Percentiles rank a stretch among this genome's conserved stretches.
These are phyloP conservation scores for Xylaria sp. DNA, from an alignment of 2,329 filamentous ascomycete genomes.

Conservation along the genomic window DNA sequence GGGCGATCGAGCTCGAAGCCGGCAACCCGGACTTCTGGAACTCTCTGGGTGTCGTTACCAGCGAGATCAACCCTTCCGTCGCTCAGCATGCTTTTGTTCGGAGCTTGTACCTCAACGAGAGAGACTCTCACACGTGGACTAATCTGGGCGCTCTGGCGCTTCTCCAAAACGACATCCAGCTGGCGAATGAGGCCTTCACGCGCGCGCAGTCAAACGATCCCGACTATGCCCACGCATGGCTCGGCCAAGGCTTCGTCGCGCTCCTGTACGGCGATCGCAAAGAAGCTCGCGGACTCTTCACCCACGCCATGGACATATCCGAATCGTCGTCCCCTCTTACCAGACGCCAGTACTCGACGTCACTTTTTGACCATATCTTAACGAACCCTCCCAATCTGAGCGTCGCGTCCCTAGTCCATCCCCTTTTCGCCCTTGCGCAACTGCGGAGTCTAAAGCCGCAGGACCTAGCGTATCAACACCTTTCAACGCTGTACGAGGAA, in stretches of 20 bases:
- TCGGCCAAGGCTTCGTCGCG: conserved; percentile 88
- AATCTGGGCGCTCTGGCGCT: conserved; percentile 88
- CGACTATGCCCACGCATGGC: conserved; percentile 90
- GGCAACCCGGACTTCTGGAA: conserved; percentile 98
- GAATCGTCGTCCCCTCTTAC: conserved; percentile 74
- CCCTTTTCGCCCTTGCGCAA: conserved; percentile 86
- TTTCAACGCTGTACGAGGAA: conserved; percentile 80
- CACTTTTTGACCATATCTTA: conserved; percentile 80
- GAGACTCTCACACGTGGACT: conserved; percentile 83
- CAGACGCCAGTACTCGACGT: conserved; percentile 77
- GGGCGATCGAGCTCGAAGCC: conserved; percentile 91
- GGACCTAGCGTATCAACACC: conserved; percentile 74
- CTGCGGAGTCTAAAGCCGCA: conserved; percentile 70
- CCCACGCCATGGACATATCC: conserved; percentile 91
- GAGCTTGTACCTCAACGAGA: conserved; percentile 89
- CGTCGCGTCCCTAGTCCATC: conserved; percentile 73
- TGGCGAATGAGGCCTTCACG: conserved; percentile 90
- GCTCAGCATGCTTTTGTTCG: conserved; percentile 92
- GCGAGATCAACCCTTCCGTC: conserved; percentile 80
- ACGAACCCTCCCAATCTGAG: conserved; percentile 54
- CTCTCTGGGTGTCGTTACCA: conserved; percentile 87
- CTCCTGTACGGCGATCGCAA: conserved; percentile 71
- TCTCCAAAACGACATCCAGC: conserved; percentile 76
- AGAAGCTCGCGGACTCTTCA: conserved; percentile 84
- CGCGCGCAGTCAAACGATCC: conserved; percentile 92